These are phyloP conservation scores for Neofusicoccum cordaticola DNA, from an alignment of 2,329 filamentous ascomycete species.

Conservation along the genomic window DNA sequence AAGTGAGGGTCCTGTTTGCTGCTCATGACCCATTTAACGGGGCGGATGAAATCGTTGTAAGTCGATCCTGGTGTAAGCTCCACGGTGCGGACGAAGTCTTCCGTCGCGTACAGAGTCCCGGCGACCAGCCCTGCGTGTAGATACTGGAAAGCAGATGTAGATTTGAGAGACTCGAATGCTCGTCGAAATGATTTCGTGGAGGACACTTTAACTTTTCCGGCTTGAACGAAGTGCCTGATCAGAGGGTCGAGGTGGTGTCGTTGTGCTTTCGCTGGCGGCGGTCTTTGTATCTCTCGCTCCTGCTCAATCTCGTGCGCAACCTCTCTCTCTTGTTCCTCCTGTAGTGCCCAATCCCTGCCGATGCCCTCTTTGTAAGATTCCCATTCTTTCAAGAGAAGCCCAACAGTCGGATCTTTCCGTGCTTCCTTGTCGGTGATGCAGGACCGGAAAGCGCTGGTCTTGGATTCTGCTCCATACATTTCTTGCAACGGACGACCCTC, in stretches of 20 bases:
- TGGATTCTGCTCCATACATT: conserved; percentile 46
- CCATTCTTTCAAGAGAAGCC: neutral
- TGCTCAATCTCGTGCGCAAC: conserved; percentile 55
- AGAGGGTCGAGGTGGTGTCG: neutral
- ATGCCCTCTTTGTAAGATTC: neutral
- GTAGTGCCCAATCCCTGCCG: neutral
- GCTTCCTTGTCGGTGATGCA: neutral
- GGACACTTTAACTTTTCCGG: neutral
- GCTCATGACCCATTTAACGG: conserved; percentile 56
- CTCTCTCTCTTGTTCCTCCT: conserved; percentile 51
- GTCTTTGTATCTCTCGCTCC: conserved; percentile 51
- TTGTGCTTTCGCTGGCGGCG: conserved; percentile 36
- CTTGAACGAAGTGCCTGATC: neutral
- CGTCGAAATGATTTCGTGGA: neutral
- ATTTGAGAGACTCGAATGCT: neutral
- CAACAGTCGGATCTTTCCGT: neutral
- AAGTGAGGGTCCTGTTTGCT: conserved; percentile 12
- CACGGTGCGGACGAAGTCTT: conserved; percentile 53
- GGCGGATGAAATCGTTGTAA: conserved; percentile 28
- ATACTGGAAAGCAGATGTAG: neutral
- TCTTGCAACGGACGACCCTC: conserved; percentile 56
- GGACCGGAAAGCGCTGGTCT: conserved; percentile 10
- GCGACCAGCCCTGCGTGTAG: conserved; percentile 28
- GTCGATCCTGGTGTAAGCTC: neutral
- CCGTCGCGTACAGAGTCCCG: conserved; percentile 45